Conservation (phyloP, 306 rosid species). For the Rubus parviflorus region DNA sequence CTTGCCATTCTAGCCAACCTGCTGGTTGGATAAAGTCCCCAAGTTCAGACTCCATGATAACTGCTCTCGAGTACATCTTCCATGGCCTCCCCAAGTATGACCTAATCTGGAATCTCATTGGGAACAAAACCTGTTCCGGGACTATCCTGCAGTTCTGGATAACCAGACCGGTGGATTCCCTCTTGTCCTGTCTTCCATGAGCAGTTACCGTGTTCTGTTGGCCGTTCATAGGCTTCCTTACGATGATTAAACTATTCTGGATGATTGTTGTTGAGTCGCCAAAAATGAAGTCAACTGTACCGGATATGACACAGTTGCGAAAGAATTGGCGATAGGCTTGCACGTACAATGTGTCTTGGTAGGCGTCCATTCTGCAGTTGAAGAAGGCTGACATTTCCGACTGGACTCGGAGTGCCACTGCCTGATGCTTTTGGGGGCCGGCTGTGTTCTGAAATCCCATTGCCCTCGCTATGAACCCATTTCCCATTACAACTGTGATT, state of each 20-base stretch:
- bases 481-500: conserved; percentile 15
- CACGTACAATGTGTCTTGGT: conserved; percentile 30
- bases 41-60: conserved; percentile 25
- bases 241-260: conserved; percentile 24
- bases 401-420: conserved; percentile 30
- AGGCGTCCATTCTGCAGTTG: conserved; percentile 29
- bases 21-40: conserved; percentile 38
- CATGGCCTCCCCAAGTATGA: conserved; percentile 38
- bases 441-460: conserved; percentile 33
- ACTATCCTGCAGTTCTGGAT: conserved; percentile 39
- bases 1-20: conserved; percentile 34
- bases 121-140: conserved; percentile 15
- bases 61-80: conserved; percentile 32
- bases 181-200: conserved; percentile 23
- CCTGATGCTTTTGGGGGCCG: conserved; percentile 20
- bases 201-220: conserved; percentile 29
- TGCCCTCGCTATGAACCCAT: conserved; percentile 18
- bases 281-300: conserved; percentile 33
- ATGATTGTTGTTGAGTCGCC: conserved; percentile 23
- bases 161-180: conserved; percentile 21
- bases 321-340: conserved; percentile 30
- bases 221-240: conserved; percentile 12
- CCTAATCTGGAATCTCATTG: neutral
- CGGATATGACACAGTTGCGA: conserved; percentile 26
- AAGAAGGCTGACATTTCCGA: conserved; percentile 32